phyloP scores from a whole-genome alignment of 75 land plant genomes.

The Chamaecyparis obtusa region DNA sequence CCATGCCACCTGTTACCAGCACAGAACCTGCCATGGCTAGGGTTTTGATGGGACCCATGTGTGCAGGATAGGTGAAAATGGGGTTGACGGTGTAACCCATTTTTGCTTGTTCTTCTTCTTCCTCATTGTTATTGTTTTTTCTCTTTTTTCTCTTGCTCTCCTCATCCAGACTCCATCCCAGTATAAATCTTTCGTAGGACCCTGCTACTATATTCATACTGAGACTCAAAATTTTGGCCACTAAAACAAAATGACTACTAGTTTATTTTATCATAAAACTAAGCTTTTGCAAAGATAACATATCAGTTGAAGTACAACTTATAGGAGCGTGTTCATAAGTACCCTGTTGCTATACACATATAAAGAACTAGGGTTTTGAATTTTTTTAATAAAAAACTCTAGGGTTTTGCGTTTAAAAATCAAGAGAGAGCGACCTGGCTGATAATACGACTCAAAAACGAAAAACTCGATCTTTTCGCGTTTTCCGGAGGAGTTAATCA shows the following conservation, averaged over 20 bases:
- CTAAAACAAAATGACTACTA: no score
- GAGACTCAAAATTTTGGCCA: background rate
- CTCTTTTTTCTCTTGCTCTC: background rate
- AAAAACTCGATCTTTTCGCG: no score
- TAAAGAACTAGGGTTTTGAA: background rate
- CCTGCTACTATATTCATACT: slow-evolving; percentile 62
- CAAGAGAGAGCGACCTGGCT: no score
- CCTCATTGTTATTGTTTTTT: background rate
- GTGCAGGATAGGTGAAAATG: slow-evolving; percentile 84
- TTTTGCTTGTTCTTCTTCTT: background rate
- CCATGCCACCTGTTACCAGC: slow-evolving; percentile 77
- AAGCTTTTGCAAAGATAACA: no score
- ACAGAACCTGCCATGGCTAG: slow-evolving; percentile 61
- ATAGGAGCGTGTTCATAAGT: no score
- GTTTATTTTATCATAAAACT: no score
- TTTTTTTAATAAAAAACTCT: no score
- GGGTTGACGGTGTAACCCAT: slow-evolving; percentile 24
- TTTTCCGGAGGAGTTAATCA: no score
- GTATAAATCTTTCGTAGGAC: slow-evolving; percentile 84
- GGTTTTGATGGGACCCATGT: slow-evolving; percentile 71
- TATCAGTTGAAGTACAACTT: no score
- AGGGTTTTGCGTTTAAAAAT: background rate
- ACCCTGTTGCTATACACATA: no score
- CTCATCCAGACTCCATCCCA: slow-evolving; percentile 62
- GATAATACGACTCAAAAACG: no score